Conservation (phyloP, 257 asterid species). For the Ilex asprella region DNA sequence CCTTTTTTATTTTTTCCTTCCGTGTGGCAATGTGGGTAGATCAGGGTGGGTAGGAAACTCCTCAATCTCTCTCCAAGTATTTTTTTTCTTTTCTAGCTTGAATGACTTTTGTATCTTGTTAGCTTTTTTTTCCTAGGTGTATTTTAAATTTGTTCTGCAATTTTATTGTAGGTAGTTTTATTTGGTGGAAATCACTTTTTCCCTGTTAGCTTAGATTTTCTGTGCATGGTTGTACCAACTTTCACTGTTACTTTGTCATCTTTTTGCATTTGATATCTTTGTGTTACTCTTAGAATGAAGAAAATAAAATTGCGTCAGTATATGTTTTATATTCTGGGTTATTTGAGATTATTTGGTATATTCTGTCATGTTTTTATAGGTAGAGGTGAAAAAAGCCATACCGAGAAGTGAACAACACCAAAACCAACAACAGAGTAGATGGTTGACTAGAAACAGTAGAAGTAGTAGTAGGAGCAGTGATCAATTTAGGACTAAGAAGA, state of each 20-base stretch:
- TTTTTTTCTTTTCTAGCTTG: neutral
- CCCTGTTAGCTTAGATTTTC: no score
- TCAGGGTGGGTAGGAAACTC: no score
- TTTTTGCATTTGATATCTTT: no score
- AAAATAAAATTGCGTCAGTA: no score
- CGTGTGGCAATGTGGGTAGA: no score
- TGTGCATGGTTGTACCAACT: no score
- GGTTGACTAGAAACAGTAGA: constrained; percentile 40
- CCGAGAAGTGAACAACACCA: constrained; percentile 73
- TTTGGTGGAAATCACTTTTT: no score
- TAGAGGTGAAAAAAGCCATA: constrained; percentile 90
- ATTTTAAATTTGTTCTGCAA: neutral
- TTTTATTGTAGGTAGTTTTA: no score
- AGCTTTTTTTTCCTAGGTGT: neutral
- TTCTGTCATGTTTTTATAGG: constrained; percentile 35
- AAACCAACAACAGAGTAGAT: constrained; percentile 33
- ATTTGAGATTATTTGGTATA: constrained; percentile 11
- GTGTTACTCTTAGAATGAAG: no score
- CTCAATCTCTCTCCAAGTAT: neutral
- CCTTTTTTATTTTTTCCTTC: no score
- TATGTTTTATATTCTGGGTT: neutral
- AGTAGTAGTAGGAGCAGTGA: constrained; percentile 45
- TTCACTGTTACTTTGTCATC: no score
- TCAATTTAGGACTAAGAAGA: constrained; percentile 75
- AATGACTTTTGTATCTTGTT: neutral